Evolutionary conservation across 768 basidiomycete genomes (phyloP).

Genomic region (Kwoniella bestiolae): DNA sequence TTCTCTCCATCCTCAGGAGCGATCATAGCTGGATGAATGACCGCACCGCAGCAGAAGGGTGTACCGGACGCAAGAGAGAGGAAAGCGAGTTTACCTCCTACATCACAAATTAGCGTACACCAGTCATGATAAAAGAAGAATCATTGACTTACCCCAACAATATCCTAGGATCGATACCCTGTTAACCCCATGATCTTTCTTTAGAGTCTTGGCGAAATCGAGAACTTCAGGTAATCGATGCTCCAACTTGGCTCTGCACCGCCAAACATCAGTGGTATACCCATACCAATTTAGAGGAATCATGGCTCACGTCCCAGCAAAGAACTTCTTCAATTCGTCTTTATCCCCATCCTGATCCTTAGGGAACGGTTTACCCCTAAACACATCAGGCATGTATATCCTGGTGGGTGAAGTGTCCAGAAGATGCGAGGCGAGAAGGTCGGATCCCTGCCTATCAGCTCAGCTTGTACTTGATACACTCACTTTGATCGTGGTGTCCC

Average conservation of each 20-base stretch:
- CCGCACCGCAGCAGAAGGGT: constrained; percentile 58
- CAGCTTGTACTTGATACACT: neutral
- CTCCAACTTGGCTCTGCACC: constrained; percentile 49
- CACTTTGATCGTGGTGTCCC: constrained; percentile 42
- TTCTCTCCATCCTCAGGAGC: constrained; percentile 46
- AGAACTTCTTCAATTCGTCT: constrained; percentile 65
- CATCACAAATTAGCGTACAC: too few relatives aligned
- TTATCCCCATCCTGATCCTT: constrained; percentile 64
- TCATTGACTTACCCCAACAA: constrained; percentile 48
- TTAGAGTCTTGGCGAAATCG: constrained; percentile 60
- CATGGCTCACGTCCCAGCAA: constrained; percentile 60
- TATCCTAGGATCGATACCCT: constrained; percentile 62
- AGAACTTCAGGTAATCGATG: constrained; percentile 65
- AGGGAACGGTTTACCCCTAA: constrained; percentile 65
- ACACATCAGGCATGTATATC: constrained; percentile 72
- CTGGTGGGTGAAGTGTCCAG: constrained; percentile 58
- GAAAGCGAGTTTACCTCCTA: constrained; percentile 57
- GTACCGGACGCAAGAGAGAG: constrained; percentile 51
- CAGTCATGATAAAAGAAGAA: too few relatives aligned
- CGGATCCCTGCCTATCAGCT: constrained; percentile 62
- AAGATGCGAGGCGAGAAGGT: constrained; percentile 64
- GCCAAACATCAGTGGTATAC: too few relatives aligned
- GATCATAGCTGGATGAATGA: constrained; percentile 60
- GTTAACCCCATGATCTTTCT: constrained; percentile 59
- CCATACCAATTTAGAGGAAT: too few relatives aligned